Conservation (phyloP, 495 filamentous ascomycete species). For the Aspergillus sclerotiicarbonarius region DNA sequence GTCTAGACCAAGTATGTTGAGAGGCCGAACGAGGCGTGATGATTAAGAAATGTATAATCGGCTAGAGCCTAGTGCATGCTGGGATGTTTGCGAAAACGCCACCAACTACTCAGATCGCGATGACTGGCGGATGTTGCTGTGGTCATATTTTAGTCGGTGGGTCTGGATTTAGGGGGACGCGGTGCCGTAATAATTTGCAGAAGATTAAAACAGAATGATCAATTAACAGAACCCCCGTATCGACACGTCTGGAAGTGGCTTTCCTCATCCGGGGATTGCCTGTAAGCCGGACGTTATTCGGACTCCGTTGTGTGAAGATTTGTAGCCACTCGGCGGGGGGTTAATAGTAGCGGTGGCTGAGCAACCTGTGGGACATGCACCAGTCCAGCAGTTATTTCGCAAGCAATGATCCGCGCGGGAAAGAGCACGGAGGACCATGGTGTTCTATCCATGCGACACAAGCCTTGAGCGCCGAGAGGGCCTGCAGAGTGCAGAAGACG, state of each 20-base stretch:
- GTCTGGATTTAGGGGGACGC: neutral
- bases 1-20: neutral
- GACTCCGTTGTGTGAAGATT: neutral
- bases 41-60: too few species aligned
- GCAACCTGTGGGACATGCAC: too few species aligned
- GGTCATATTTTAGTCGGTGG: conserved; percentile 6
- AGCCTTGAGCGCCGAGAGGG: too few species aligned
- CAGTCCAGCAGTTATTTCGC: neutral
- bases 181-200: neutral
- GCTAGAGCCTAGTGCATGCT: neutral
- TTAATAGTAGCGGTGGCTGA: too few species aligned
- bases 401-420: too few species aligned
- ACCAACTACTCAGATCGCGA: neutral
- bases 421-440: too few species aligned
- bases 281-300: neutral
- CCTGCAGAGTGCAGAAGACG: too few species aligned
- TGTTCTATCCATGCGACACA: too few species aligned
- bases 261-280: neutral
- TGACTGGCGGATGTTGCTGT: neutral
- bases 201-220: neutral
- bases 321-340: too few species aligned
- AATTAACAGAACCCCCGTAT: neutral
- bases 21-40: neutral
- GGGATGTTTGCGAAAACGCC: neutral
- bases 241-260: neutral